Base-by-base conservation (phyloP, 1,284 basidiomycete species). In the Somion occarium region DNA sequence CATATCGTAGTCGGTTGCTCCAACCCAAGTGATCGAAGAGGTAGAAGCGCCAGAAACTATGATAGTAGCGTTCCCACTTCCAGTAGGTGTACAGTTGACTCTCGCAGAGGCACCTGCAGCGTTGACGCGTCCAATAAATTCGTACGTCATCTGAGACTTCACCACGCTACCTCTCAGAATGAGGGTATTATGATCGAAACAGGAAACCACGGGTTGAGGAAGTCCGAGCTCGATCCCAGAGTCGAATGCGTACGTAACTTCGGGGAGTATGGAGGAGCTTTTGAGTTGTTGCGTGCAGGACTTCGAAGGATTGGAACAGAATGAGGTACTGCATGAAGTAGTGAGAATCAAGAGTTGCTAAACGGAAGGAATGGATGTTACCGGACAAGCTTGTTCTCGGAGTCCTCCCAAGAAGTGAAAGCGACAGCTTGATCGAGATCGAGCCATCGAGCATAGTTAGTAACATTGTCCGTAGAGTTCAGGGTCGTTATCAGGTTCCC, bases 1-100 rank as follows among this genome's bases (percentile, higher is more conserved):
- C 65, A 80, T 77, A 53, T 78, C 71, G 61, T 81, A 89, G 48
- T 88, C 75, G 12, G 87, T 89, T 24, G 74, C 83, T 20, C 85
- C 86, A 22, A 82, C 79, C 85, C 85, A 88, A 3, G 77, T 73
- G 55, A 88, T 67, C 79, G 77, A 83, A 0, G 80, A 72, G 49
- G 82, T 79, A 0, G 68, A 64, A 18, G 72, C 69, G 30, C 68
- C 68, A 0, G 61, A 61, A 3, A 80, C 73, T 30, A 61, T 67
- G 18, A 88, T 61, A 2, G 83, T 85, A 15, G 83, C 83, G 54
- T 85, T 87, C 12, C 22, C 37, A 12, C 53, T 22, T 5, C 64
- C 53, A 1, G 69, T 53, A 0, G 71, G 58, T 27, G 67, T 62
- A 54, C 78, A 80, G 1, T 56, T 43, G 7, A 70, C 55, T 15